Conservation (phyloP, 495 filamentous ascomycete genomes). For the Aspergillus bridgeri region DNA sequence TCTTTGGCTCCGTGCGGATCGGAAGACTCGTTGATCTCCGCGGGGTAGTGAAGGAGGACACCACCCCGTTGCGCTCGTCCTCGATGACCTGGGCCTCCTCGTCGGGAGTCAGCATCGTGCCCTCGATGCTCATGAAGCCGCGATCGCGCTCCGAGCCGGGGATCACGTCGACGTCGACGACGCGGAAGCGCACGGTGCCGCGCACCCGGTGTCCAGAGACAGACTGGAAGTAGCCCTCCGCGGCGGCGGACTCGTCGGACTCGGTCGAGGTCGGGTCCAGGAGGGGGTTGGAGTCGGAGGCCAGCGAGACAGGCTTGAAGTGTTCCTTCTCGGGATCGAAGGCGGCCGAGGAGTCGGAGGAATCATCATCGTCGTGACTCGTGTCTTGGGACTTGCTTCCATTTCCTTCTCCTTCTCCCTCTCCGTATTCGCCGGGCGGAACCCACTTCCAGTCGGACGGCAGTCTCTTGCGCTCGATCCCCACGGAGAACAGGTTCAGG, state of each 20-base stretch:
- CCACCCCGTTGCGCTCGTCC: conserved; percentile 34
- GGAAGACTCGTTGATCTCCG: neutral
- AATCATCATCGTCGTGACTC: conserved; percentile 33
- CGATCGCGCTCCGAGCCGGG: conserved; percentile 54
- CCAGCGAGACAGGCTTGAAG: conserved; percentile 36
- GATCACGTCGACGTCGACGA: conserved; percentile 61
- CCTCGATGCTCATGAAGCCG: conserved; percentile 66
- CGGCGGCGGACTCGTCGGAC: conserved; percentile 35
- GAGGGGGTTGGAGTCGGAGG: conserved; percentile 33
- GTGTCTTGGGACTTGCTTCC: conserved; percentile 5
- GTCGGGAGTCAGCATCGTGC: conserved; percentile 56
- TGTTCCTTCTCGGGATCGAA: conserved; percentile 44
- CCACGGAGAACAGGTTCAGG: conserved; percentile 73
- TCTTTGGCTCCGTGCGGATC: neutral
- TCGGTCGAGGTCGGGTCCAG: conserved; percentile 17
- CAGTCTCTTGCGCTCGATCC: conserved; percentile 61
- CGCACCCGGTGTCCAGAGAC: conserved; percentile 58
- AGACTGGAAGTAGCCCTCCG: conserved; percentile 60
- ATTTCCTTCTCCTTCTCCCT: conserved; percentile 33
- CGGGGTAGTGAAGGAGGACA: conserved; percentile 7
- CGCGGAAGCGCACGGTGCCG: conserved; percentile 57
- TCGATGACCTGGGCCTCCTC: conserved; percentile 41
- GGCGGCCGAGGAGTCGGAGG: conserved; percentile 13
- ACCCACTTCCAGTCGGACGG: conserved; percentile 67
- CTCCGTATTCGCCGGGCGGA: conserved; percentile 26